A percentile compares a stretch with the other conserved stretches of the same genome.
Evolutionary conservation across 441 rosid species (phyloP).

Genomic region (Adansonia rubrostipa): DNA sequence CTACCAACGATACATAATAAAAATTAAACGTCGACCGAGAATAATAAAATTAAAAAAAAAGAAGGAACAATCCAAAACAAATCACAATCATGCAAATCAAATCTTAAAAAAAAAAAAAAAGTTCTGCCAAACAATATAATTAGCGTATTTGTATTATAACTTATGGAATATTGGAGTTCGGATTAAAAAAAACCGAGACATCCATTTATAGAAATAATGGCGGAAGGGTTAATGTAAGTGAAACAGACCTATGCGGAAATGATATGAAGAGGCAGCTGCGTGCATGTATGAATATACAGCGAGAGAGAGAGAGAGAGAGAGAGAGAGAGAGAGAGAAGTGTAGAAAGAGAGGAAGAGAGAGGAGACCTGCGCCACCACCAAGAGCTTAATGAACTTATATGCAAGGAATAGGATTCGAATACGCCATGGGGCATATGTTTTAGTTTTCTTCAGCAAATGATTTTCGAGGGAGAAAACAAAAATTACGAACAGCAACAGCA

Average conservation of each 20-base stretch:
- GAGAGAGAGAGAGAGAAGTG: background rate
- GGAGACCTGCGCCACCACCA: constrained; percentile 68
- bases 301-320: background rate
- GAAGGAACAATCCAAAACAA: background rate
- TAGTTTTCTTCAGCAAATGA: constrained; percentile 4
- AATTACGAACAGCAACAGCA: background rate
- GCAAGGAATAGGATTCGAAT: constrained; percentile 47
- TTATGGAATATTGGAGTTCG: background rate
- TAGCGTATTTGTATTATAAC: background rate
- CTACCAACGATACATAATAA: constrained; percentile 40
- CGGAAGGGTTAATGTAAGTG: background rate
- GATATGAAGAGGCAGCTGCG: background rate
- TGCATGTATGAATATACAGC: background rate
- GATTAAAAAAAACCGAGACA: background rate
- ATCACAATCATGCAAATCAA: constrained; percentile 8
- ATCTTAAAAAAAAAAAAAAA: background rate
- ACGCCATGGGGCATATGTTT: constrained; percentile 51
- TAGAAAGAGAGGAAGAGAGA: no score
- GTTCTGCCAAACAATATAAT: background rate
- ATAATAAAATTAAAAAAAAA: background rate
- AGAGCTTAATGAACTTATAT: constrained; percentile 62
- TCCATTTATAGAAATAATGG: background rate
- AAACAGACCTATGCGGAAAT: constrained; percentile 20
- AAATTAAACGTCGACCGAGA: background rate
- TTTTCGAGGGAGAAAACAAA: constrained; percentile 11